Percentiles rank a stretch among this genome's conserved stretches.
Evolutionary conservation across 2,329 filamentous ascomycete species (phyloP).

Genomic region (Mycosphaerella sp.): DNA sequence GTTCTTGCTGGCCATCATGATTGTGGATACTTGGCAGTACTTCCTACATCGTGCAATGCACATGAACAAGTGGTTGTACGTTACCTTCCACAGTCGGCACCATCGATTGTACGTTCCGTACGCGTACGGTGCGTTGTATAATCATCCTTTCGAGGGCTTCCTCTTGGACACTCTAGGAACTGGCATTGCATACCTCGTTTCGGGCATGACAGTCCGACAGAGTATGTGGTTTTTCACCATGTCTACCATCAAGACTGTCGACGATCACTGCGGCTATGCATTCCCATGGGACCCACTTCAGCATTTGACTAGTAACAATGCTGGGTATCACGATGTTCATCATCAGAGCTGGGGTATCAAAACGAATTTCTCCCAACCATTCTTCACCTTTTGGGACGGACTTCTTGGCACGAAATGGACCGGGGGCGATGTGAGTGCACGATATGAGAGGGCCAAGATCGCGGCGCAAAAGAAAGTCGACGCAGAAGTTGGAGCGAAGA

Average conservation of each 20-base stretch:
- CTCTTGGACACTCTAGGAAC: conserved; percentile 86
- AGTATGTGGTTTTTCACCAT: conserved; percentile 83
- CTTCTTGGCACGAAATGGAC: conserved; percentile 76
- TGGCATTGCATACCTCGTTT: conserved; percentile 72
- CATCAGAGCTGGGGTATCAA: conserved; percentile 99
- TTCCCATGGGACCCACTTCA: conserved; percentile 94
- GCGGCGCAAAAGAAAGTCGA: conserved; percentile 53
- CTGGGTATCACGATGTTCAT: conserved; percentile 94
- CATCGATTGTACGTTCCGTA: conserved; percentile 97
- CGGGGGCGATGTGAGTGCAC: conserved; percentile 55
- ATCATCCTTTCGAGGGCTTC: conserved; percentile 91
- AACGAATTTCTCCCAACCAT: conserved; percentile 74
- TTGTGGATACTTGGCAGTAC: conserved; percentile 97
- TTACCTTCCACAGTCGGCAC: conserved; percentile 86
- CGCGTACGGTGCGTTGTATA: conserved; percentile 94
- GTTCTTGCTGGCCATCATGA: conserved; percentile 63
- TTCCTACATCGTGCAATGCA: conserved; percentile 96
- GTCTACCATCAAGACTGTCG: conserved; percentile 91
- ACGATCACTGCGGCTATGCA: conserved; percentile 95
- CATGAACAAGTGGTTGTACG: conserved; percentile 93
- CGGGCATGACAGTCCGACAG: conserved; percentile 77
- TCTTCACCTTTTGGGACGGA: conserved; percentile 93
- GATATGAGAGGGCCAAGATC: conserved; percentile 52
- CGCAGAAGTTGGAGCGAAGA: conserved; percentile 35
- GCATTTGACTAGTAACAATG: conserved; percentile 88